Base-by-base conservation (phyloP, 352 stramenopile species). In the Globisporangium cederbergense region DNA sequence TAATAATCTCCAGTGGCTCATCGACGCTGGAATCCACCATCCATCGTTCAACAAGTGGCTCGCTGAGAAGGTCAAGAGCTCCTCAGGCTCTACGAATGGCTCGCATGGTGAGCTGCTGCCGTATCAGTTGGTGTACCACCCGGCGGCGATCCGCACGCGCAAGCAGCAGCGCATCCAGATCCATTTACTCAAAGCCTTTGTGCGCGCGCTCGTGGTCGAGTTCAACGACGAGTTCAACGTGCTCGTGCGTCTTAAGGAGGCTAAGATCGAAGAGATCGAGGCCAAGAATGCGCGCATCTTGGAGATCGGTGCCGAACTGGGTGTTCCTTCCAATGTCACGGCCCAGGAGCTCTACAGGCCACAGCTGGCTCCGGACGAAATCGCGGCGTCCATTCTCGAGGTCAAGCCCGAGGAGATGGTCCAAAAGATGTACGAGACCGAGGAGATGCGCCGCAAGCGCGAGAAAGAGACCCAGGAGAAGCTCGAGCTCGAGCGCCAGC, bases 161-260 rank as follows among this genome's bases (percentile, higher is more conserved):
- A 80, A 84, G 47, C 93, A 98, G 73, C 77, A 93, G 65, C 85
- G 88, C 4, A 79, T 80, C 4, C 93, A 98, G 70, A 94, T 98
- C 50, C 67, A 90, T 8, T 50, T 98, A 28, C 74, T 98, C 10
- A 71, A 79, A 40, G 66, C 70, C 36, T 88, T 94, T 57, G 74
- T 90, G 54, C 88, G 91, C 13, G 72, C 82, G 7, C 66, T 97
- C 14, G 64, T 86, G 34, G 68, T 62, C 28, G 68, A 77, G 25
- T 98, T 96, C 79, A 98, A 98, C 66, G 64, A 67, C 42, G 81
- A 94, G 53, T 97, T 98, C 63, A 67, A 91, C 32, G 78, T 81
- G 49, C 66, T 97, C 1, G 63, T 74, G 30, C 72, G 70, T 25
- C 74, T 88, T 11, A 98, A 98, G 54, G 73, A 90, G 50, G 72